Evolutionary conservation across 176 grass and related monocot species (phyloP), one percentile per base, ranked within the genome.

Genomic region (Juncus effusus): DNA sequence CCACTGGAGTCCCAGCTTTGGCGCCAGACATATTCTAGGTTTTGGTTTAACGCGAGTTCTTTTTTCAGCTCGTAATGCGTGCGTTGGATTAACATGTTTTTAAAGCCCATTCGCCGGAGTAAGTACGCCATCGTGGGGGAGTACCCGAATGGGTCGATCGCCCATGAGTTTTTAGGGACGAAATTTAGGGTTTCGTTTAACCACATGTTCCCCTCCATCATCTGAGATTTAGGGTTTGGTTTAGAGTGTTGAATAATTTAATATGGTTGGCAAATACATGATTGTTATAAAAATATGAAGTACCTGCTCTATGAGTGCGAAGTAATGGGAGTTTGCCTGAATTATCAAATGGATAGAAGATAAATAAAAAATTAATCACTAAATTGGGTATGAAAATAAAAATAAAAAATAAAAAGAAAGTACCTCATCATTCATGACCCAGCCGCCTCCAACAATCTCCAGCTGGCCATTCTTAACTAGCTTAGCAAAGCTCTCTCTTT

Each of bases 401-500:
- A 47, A 47, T 28, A 28, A 28, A 28, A 28, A 74, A 49, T 36
- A 75, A 13, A 38, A 44, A 42, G 42, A 10, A 56, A 4, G 4
- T 44, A 91, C 94, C 85, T 97, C 94, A 15, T 97, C 94, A 39
- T 97, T 97, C 94, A 97, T 97, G 78, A 97, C 94, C 94, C 94
- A 97, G 10, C 94, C 94, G 5, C 94, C 94, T 80, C 94, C 87
- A 40, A 97, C 94, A 36, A 97, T 97, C 74, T 97, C 94, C 4
- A 97, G 81, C 74, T 97, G 94, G 0, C 94, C 94, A 5, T 92
- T 68, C 19, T 78, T 86, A 8, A 97, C 85, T 13, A 92, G 87
- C 63, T 86, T 92, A 6, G 78, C 68, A 10, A 97, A 82, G 19
- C 57, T 73, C 52, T 92, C 85, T 83, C 81, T 84, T 61, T 80